Base-by-base conservation (phyloP, 2,329 filamentous ascomycete species). In the Plenodomus lindquistii region DNA sequence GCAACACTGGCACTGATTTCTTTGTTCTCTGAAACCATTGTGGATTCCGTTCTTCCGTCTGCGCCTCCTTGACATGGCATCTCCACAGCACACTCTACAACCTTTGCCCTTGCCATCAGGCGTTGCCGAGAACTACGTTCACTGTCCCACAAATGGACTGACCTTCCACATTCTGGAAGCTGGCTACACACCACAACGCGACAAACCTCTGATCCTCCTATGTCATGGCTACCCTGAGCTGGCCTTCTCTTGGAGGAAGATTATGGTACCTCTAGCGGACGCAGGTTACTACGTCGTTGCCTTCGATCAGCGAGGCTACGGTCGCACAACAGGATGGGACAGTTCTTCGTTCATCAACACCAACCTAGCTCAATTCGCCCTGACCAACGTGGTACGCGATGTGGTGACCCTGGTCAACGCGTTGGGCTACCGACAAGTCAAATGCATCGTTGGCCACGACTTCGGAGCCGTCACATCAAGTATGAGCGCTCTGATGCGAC, bases 201-300 rank as follows among this genome's bases (percentile, higher is more conserved):
- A 71, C 19, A 76, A 73, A 6, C 84, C 84, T 1, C 75, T 88
- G 10, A 71, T 88, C 8, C 66, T 88, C 6, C 80, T 86, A 40
- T 78, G 82, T 40, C 85, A 87, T 67, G 86, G 86, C 31, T 89
- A 82, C 54, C 86, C 86, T 1, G 85, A 88, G 62, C 75, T 89
- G 2, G 84, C 86, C 21, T 89, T 81, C 66, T 87, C 85, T 39
- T 89, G 85, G 85, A 81, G 85, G 42, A 83, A 84, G 46, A 71
- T 87, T 29, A 77, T 89, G 59, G 78, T 79, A 6, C 65, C 73
- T 0, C 73, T 89, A n/a, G 82, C 85, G 4, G 68, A 72, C 0
- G 75, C 78, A 5, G 85, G 85, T 21, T 88, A 84, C 69, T 79
- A 85, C 62, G 84, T 85, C 44, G 81, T 88, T 2, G 85, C 86